Evolutionary conservation across 2,329 filamentous ascomycete genomes (phyloP), one percentile per base, ranked within the genome.

Genomic region (Fusarium pseudonygamai): DNA sequence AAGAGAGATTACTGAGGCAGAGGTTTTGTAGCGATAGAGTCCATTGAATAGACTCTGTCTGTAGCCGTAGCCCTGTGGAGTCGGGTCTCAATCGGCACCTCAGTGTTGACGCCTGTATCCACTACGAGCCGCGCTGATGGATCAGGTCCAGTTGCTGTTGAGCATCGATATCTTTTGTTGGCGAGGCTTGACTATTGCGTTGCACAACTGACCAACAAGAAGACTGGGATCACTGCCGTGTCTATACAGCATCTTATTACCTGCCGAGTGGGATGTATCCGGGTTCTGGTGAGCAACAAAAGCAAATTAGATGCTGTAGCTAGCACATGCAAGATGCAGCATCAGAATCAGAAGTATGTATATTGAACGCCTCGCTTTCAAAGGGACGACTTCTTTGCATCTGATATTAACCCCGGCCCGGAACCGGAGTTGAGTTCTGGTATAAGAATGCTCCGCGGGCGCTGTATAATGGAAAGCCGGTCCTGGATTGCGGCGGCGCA

Each of bases 41-140:
- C 49, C 30, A 36, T 52, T 22, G 30, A 46, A 52, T 30, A 62
- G 45, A 28, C 34, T 24, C 63, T 45, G n/a, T n/a, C 49, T 52
- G 30, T 36, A 49, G 28, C 30, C 26, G 32, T 26, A 57, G 43
- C 50, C 30, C 47, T 60, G 70, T 67, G 65, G 58, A 36, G 47
- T 47, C 43, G 58, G 32, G 47, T 47, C 43, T n/a, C 24, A 55
- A 28, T 57, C 43, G 49, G 59, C 40, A n/a, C n/a, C n/a, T n/a
- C n/a, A 69, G 45, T 64, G 26, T 69, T 43, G 56, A 69, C 64
- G 62, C 59, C 57, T 72, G 72, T 60, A 63, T 70, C 64, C 71
- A 73, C 61, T 24, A 68, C 61, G 71, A 77, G 74, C 70, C 72
- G 60, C 70, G 60, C 61, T 60, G 70, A 53, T 37, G 67, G 59